phyloP scores from a whole-genome alignment of 139 green algal genomes.

The Haematococcus sp. region DNA sequence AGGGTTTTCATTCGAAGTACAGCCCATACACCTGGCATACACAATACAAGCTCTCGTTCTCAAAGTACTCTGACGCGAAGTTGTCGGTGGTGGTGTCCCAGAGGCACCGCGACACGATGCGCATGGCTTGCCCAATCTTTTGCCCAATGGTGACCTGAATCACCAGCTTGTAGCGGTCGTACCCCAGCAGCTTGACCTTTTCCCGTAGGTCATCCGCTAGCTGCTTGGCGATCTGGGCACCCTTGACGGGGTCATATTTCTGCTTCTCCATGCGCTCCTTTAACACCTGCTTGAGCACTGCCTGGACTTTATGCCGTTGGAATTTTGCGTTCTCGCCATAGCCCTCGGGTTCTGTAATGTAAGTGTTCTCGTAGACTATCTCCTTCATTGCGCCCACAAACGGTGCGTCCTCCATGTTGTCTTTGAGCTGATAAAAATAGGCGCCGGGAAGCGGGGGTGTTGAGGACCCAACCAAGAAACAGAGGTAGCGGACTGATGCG shows the following conservation, averaged over 20 bases:
- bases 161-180: constrained; percentile 82
- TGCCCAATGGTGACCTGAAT: constrained; percentile 76
- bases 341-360: constrained; percentile 60
- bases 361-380: constrained; percentile 81
- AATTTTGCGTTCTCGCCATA: constrained; percentile 60
- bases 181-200: constrained; percentile 80
- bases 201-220: constrained; percentile 68
- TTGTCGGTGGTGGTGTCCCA: constrained; percentile 80
- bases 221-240: constrained; percentile 72
- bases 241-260: constrained; percentile 83
- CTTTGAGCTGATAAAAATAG: background rate
- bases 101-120: constrained; percentile 77
- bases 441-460: too few relatives aligned
- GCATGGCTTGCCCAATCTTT: constrained; percentile 79
- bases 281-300: constrained; percentile 63
- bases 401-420: constrained; percentile 13
- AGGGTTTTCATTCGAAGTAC: constrained; percentile 68
- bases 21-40: constrained; percentile 75
- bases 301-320: constrained; percentile 58
- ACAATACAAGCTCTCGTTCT: constrained; percentile 81
- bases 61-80: constrained; percentile 70
- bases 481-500: too few relatives aligned
- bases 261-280: constrained; percentile 69
- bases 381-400: constrained; percentile 48
- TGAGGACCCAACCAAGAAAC: too few relatives aligned